Conservation (phyloP, 2,329 filamentous ascomycete genomes). For the Cytospora chrysosperma region DNA sequence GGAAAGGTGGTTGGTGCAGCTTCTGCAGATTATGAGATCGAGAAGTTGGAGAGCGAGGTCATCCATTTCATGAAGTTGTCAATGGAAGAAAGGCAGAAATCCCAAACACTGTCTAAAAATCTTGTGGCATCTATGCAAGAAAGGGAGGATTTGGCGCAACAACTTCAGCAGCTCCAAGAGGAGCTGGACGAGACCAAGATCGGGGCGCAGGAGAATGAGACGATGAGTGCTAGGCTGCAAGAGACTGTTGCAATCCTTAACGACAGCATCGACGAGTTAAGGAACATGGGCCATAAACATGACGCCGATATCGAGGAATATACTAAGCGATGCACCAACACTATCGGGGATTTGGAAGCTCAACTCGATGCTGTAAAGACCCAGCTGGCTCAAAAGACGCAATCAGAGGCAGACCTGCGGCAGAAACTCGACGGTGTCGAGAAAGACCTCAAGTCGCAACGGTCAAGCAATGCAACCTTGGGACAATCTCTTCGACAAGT, state of each 20-base stretch:
- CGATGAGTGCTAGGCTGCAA: neutral
- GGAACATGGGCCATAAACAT: neutral
- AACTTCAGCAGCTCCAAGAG: neutral
- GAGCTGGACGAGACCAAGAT: neutral
- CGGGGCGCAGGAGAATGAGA: neutral
- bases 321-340: neutral
- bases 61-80: constrained; percentile 11
- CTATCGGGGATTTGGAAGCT: neutral
- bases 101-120: neutral
- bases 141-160: constrained; percentile 1
- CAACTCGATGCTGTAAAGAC: neutral
- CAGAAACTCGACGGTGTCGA: neutral
- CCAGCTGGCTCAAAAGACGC: neutral
- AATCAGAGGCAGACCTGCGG: neutral
- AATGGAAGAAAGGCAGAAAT: constrained; percentile 1
- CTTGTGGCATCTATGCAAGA: neutral
- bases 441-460: neutral
- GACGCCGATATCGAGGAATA: neutral
- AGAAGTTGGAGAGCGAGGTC: constrained; percentile 9
- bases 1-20: neutral
- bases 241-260: neutral
- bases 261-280: neutral
- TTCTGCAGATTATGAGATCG: neutral
- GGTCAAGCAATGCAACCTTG: neutral
- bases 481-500: too few relatives aligned